Conservation (phyloP, 2,329 filamentous ascomycete species). For the Aureobasidium namibiae region DNA sequence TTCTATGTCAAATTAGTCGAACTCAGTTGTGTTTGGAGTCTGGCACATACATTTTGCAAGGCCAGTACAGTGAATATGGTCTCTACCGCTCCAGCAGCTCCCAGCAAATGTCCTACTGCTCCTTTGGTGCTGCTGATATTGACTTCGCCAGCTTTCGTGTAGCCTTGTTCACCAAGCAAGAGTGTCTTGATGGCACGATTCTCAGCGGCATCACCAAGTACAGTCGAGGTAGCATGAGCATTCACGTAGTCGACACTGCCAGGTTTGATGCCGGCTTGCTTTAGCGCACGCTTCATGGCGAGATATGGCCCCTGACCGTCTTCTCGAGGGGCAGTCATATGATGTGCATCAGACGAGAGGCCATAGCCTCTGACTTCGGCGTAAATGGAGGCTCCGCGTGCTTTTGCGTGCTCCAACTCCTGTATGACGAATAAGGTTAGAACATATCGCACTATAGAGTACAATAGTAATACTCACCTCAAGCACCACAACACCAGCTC, state of each 20-base stretch:
- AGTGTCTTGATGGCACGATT: slow-evolving; percentile 71
- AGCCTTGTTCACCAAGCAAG: slow-evolving; percentile 65
- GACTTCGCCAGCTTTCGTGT: slow-evolving; percentile 52
- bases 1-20: slow-evolving; percentile 44
- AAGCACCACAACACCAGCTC: slow-evolving; percentile 76
- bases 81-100: slow-evolving; percentile 85
- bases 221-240: slow-evolving; percentile 85
- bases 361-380: slow-evolving; percentile 87
- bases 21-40: slow-evolving; percentile 23
- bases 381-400: slow-evolving; percentile 72
- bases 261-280: slow-evolving; percentile 61
- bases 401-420: slow-evolving; percentile 78
- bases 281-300: slow-evolving; percentile 78
- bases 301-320: slow-evolving; percentile 74
- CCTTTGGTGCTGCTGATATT: slow-evolving; percentile 93
- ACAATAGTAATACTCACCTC: slow-evolving; percentile 44
- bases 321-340: slow-evolving; percentile 83
- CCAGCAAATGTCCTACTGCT: slow-evolving; percentile 81
- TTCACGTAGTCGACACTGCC: slow-evolving; percentile 81
- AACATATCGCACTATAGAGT: neutral
- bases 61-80: slow-evolving; percentile 77
- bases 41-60: slow-evolving; percentile 58
- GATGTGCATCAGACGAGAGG: slow-evolving; percentile 80
- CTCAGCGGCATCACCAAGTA: slow-evolving; percentile 80
- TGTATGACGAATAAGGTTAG: slow-evolving; percentile 22